A percentile compares a stretch with the other conserved stretches of the same genome.
Evolutionary conservation across 2,329 filamentous ascomycete genomes (phyloP).

Genomic region (Emergomyces africanus): DNA sequence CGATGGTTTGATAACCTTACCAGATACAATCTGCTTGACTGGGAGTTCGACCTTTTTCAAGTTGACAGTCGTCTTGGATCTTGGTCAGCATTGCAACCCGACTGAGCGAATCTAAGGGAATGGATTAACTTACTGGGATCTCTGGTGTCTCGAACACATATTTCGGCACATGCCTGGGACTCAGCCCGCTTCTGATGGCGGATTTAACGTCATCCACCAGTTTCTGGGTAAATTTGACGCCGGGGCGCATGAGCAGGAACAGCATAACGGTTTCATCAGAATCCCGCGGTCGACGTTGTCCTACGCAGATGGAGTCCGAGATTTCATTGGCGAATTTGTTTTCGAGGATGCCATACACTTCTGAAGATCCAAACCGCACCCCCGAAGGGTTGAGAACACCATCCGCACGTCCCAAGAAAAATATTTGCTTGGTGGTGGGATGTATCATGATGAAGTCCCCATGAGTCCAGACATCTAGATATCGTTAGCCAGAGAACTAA

Average conservation of each 20-base stretch:
- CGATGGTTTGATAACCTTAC: conserved; percentile 58
- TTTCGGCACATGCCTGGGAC: conserved; percentile 62
- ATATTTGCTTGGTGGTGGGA: conserved; percentile 47
- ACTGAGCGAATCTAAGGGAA: neutral
- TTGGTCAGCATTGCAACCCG: neutral
- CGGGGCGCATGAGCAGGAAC: conserved; percentile 49
- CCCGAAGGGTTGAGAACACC: conserved; percentile 70
- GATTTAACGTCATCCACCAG: conserved; percentile 49
- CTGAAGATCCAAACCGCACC: conserved; percentile 65
- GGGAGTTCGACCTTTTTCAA: conserved; percentile 76
- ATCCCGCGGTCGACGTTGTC: conserved; percentile 54
- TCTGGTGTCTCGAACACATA: conserved; percentile 70
- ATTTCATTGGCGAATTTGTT: conserved; percentile 48
- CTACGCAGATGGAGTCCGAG: conserved; percentile 65
- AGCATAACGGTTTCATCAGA: conserved; percentile 46
- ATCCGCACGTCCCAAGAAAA: conserved; percentile 37
- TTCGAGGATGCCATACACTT: conserved; percentile 60
- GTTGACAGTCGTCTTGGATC: conserved; percentile 60
- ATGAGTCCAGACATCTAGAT: conserved; percentile 58
- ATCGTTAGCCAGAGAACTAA: conserved; percentile 49
- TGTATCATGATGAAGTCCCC: conserved; percentile 67
- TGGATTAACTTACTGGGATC: conserved; percentile 52
- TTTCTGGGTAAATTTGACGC: conserved; percentile 39
- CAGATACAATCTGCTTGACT: conserved; percentile 72
- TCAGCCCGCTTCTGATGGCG: conserved; percentile 53